Evolutionary conservation across 176 grass and related monocot genomes (phyloP).

Genomic region (Oryza brachyantha): DNA sequence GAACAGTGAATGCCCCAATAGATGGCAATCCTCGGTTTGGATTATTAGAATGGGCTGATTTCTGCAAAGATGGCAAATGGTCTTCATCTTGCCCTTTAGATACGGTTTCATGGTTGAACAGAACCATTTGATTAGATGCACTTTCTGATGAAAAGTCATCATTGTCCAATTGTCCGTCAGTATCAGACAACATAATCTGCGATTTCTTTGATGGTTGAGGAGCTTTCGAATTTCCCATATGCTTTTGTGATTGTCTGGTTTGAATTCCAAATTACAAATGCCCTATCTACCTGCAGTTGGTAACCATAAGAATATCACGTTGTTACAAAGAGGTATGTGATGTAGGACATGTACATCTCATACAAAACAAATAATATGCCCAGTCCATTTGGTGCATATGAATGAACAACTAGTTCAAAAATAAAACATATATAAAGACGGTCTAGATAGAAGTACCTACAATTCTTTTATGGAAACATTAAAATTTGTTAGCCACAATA

Average conservation of each 20-base stretch:
- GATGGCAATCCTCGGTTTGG: constrained; percentile 49
- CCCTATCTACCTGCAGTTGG: constrained; percentile 35
- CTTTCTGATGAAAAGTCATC: constrained; percentile 39
- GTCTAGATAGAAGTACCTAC: background rate
- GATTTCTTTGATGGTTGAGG: constrained; percentile 42
- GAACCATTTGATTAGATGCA: constrained; percentile 34
- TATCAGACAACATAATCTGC: constrained; percentile 18
- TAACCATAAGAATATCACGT: constrained; percentile 7
- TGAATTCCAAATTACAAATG: background rate
- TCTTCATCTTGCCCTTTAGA: constrained; percentile 49
- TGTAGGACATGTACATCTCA: background rate
- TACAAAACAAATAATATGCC: constrained; percentile 14
- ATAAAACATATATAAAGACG: constrained; percentile 8
- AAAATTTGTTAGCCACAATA: no score
- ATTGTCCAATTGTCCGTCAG: constrained; percentile 27
- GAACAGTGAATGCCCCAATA: constrained; percentile 94
- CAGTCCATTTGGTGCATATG: background rate
- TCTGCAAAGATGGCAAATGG: constrained; percentile 32
- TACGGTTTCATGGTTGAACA: constrained; percentile 33
- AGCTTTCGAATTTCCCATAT: constrained; percentile 48
- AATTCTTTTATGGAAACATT: background rate
- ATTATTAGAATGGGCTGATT: constrained; percentile 17
- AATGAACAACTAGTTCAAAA: background rate
- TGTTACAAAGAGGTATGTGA: background rate
- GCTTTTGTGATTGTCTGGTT: background rate